These are phyloP conservation scores for Aeschynomene evenia DNA, from an alignment of 306 rosid genomes.

Conservation along the genomic window DNA sequence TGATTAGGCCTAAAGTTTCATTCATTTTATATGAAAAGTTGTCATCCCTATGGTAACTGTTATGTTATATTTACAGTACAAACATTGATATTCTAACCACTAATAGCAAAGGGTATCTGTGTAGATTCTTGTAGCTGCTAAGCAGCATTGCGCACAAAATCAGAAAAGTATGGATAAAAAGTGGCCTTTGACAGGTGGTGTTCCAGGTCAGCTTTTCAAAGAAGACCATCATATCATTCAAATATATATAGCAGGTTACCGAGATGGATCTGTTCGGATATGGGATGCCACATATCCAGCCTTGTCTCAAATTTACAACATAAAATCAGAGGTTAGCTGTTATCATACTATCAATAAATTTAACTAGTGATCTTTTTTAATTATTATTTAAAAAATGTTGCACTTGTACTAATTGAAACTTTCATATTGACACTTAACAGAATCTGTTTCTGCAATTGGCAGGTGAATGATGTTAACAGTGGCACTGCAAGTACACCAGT, in stretches of 20 bases:
- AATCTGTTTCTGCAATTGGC: conserved; percentile 34
- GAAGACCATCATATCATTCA: conserved; percentile 55
- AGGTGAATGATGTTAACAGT: conserved; percentile 55
- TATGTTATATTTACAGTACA: conserved; percentile 1
- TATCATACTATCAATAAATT: conserved; percentile 23
- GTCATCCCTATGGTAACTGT: conserved; percentile 10
- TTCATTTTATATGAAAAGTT: background rate
- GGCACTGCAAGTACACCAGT: conserved; percentile 48
- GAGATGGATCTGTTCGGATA: conserved; percentile 77
- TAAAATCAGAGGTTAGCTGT: conserved; percentile 72
- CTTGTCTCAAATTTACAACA: conserved; percentile 46
- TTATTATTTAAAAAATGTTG: background rate
- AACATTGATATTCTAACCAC: background rate
- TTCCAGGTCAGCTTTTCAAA: conserved; percentile 49
- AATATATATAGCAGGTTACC: conserved; percentile 79
- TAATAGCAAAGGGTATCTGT: conserved; percentile 32
- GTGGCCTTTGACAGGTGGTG: conserved; percentile 89
- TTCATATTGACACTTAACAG: conserved; percentile 19
- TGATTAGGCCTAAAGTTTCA: conserved; percentile 24
- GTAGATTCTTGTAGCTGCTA: conserved; percentile 55
- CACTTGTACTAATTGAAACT: conserved; percentile 5
- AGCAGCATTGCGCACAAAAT: conserved; percentile 38
- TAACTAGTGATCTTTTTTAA: background rate
- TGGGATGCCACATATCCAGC: conserved; percentile 87
- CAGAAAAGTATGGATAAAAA: conserved; percentile 32